A percentile compares a stretch with the other conserved stretches of the same genome.
Conservation (phyloP, 23 red algal species). For the Agarophyton chilense region DNA sequence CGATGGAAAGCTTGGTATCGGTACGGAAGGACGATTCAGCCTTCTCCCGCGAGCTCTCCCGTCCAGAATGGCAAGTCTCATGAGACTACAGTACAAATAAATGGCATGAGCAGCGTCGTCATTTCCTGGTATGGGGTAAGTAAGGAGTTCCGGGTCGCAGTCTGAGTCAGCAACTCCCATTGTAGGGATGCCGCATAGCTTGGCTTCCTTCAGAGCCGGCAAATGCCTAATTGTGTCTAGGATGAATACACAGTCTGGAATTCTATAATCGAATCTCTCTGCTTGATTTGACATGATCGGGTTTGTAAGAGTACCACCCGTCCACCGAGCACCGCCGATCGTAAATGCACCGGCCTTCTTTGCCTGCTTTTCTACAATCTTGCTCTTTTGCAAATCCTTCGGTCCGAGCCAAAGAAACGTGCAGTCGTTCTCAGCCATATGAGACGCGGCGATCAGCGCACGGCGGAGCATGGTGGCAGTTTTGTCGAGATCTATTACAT, state of each 20-base stretch:
- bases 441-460: slow-evolving; percentile 65
- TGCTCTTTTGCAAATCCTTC: slow-evolving; percentile 37
- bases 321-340: slow-evolving; percentile 81
- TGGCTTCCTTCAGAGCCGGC: slow-evolving; percentile 84
- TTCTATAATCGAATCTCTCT: slow-evolving; percentile 65
- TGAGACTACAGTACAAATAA: slow-evolving; percentile 86
- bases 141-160: slow-evolving; percentile 81
- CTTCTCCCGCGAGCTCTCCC: slow-evolving; percentile 62
- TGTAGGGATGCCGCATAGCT: slow-evolving; percentile 76
- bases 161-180: slow-evolving; percentile 95
- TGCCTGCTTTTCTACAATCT: slow-evolving; percentile 67
- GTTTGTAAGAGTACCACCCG: slow-evolving; percentile 96
- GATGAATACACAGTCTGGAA: slow-evolving; percentile 90
- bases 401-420: slow-evolving; percentile 85
- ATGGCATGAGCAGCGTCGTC: slow-evolving; percentile 87
- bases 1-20: not conserved
- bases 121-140: slow-evolving; percentile 97
- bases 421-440: slow-evolving; percentile 68
- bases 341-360: slow-evolving; percentile 72
- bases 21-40: slow-evolving; percentile 45
- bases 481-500: slow-evolving; percentile 90
- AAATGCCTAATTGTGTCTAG: slow-evolving; percentile 77
- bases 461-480: slow-evolving; percentile 68
- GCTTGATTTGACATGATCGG: slow-evolving; percentile 79
- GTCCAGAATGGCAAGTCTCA: slow-evolving; percentile 82